Base-by-base conservation (phyloP, 108 stramenopile species). In the Cyclotella choctawhatcheeana region DNA sequence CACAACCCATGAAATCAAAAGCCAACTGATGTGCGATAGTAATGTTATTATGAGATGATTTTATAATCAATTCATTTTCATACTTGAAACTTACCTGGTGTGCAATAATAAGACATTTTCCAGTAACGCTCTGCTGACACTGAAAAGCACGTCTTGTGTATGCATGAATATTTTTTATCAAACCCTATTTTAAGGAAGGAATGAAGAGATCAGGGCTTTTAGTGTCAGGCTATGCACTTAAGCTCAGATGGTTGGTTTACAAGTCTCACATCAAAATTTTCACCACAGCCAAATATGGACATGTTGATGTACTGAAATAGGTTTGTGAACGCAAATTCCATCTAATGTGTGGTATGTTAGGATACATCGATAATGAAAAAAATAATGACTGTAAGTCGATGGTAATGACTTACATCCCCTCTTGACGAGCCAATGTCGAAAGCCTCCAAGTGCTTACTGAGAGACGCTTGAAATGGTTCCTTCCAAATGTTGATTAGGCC, bases 401-500 rank as follows among this genome's bases (percentile, higher is more conserved):
- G 13, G 8, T 32, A 2, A 1, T 16, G 1, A 58, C 56, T 58
- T 34, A 58, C 47, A 27, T 74, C 73, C 20, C 73, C 73, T 6
- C 33, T 50, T 7, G 20, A 26, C 20, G 37, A 24, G 18, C 73
- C 73, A 13, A 44, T 51, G 30, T 74, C 64, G n/a, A 37, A 66
- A 7, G 64, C 73, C 44, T 74, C 73, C 33, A 66, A 58, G 60
- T 74, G 58, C 26, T 74, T 74, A 33, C 56, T 29, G 3, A 66
- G 65, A 20, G 47, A 64, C 16, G 71, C 76, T 65, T 59, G 58
- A 48, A 65, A 70, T 26, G 69, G 69, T 31, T 70, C 69, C 35
- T 70, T 70, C 69, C 69, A 54, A 47, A 82, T 67, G 45, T 75
- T 63, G 50, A 76, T 56, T 60, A 73, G 31, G 44, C 66, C 64